Base-by-base conservation (phyloP, 495 filamentous ascomycete genomes). In the Xylaria scruposa region DNA sequence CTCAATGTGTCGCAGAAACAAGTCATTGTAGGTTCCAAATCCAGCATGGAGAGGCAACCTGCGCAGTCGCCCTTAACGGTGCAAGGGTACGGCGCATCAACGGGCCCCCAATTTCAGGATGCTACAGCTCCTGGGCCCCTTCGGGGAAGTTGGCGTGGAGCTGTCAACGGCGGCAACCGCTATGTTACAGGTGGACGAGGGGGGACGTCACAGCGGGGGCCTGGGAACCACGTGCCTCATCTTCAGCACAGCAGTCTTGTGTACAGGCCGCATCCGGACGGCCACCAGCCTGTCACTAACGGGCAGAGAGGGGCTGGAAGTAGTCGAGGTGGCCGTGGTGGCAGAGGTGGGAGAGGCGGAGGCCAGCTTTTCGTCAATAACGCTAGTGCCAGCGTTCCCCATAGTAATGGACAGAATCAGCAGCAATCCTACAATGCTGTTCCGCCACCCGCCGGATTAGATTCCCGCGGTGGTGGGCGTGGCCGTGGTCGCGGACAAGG, bases 1-100 rank as follows among this genome's bases (percentile, higher is more conserved):
- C 90, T 99, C 19, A 99, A 99, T 79, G 79, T 98, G 47, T 91
- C 91, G 9, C 85, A 95, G 73, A 88, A 87, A 68, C 97, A 98
- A 82, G 85, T 97, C 53, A 85, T 97, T 61, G 90, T 92, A 53
- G 89, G 83, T 60, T 92, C 93, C 17, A 90, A 91, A 67, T 92
- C 93, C 31, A 89, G 87, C 31, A 76, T 82, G 60, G 87, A 90
- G 42, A 90, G 82, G 68, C 88, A 89, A 70, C 86, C 90, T 54
- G 70, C 83, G 59, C 87, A 88, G 40, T 83, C 86, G 24, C 90
- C 90, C 1, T 78, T 92, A 60, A 91, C 89, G 1, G 83, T 86
- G 1, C 82, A 83, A 71, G 88, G 88, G 15, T 92, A 93, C 77
- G 88, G 88, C 58, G 80, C 85, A 51, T 88, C 90, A 70, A 86